Evolutionary conservation across 2,329 filamentous ascomycete genomes (phyloP).

Genomic region (Pseudocercospora pini-densiflorae): DNA sequence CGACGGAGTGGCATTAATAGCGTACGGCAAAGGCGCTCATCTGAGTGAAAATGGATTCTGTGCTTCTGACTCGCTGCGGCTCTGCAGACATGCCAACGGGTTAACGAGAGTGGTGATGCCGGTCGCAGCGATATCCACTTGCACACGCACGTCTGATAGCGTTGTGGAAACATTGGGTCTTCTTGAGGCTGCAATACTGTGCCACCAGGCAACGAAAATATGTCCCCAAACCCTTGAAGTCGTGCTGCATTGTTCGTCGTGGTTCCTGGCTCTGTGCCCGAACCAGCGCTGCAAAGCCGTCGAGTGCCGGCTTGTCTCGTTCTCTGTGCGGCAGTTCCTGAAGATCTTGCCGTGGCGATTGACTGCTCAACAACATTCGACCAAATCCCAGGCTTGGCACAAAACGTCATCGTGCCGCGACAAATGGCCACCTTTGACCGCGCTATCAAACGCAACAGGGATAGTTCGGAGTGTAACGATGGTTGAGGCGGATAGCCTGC

Average conservation of each 20-base stretch:
- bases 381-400: background rate
- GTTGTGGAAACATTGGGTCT: background rate
- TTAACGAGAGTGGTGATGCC: background rate
- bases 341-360: background rate
- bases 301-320: background rate
- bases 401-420: background rate
- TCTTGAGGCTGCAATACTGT: background rate
- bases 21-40: background rate
- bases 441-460: slow-evolving; percentile 6
- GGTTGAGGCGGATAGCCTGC: slow-evolving; percentile 15
- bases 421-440: background rate
- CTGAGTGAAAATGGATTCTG: background rate
- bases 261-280: background rate
- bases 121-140: background rate
- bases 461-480: slow-evolving; percentile 15
- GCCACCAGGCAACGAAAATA: background rate
- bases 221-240: background rate
- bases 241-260: background rate
- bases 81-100: background rate
- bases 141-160: background rate
- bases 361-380: background rate
- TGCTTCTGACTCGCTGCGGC: background rate
- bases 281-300: background rate
- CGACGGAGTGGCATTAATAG: background rate
- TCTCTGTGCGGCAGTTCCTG: slow-evolving; percentile 6